Conservation (phyloP, 257 asterid genomes). For the Knoxia roxburghii region DNA sequence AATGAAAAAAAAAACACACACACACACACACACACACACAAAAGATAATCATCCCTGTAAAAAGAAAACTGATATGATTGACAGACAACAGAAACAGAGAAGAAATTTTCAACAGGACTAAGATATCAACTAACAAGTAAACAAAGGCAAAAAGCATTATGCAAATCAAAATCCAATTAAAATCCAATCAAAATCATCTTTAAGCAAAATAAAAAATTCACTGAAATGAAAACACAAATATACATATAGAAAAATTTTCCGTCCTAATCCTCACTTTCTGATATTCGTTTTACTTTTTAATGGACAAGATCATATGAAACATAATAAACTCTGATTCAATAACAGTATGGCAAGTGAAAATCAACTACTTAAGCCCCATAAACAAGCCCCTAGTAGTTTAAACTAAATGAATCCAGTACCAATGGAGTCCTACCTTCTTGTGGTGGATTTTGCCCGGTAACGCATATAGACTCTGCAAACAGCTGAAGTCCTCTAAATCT, state of each 20-base stretch:
- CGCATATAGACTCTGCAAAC: slow-evolving; percentile 62
- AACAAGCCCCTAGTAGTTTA: too few species aligned
- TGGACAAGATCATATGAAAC: background rate
- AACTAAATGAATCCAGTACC: background rate
- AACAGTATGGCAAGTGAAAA: background rate
- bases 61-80: background rate
- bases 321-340: background rate
- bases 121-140: background rate
- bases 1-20: slow-evolving; percentile 4
- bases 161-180: background rate
- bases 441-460: slow-evolving; percentile 18
- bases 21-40: too few species aligned
- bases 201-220: too few species aligned
- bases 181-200: too few species aligned
- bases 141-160: background rate
- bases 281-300: background rate
- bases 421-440: slow-evolving; percentile 43
- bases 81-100: background rate
- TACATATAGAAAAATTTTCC: background rate
- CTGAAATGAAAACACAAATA: too few species aligned
- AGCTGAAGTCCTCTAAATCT: slow-evolving; percentile 72
- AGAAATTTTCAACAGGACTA: background rate
- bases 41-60: background rate
- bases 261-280: background rate
- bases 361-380: background rate